phyloP scores from a whole-genome alignment of 2,329 filamentous ascomycete species.

The Stylonectria norvegica region DNA sequence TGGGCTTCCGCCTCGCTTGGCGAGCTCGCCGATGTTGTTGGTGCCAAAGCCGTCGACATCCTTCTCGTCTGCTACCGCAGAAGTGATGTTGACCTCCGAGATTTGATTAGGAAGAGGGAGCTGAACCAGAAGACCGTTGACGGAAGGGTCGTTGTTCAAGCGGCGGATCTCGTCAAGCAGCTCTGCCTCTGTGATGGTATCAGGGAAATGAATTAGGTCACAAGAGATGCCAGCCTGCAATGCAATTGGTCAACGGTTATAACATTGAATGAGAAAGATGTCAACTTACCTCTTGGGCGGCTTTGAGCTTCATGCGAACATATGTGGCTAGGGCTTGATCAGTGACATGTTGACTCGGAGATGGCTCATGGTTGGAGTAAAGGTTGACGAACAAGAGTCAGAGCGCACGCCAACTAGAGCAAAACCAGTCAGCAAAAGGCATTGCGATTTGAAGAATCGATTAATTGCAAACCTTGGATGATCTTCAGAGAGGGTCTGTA shows the following conservation, averaged over 20 bases:
- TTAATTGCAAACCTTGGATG: slow-evolving; percentile 69
- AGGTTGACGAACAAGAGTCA: slow-evolving; percentile 67
- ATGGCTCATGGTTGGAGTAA: slow-evolving; percentile 18
- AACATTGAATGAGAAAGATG: neutral
- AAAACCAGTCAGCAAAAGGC: slow-evolving; percentile 21
- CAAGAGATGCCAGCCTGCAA: slow-evolving; percentile 83
- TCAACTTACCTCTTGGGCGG: slow-evolving; percentile 73
- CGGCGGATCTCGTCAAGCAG: slow-evolving; percentile 76
- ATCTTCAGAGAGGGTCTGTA: slow-evolving; percentile 91
- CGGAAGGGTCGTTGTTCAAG: slow-evolving; percentile 79
- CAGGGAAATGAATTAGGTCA: slow-evolving; percentile 78
- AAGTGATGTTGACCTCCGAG: slow-evolving; percentile 86
- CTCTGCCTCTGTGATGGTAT: slow-evolving; percentile 77
- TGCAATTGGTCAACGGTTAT: neutral
- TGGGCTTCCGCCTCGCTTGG: slow-evolving; percentile 87
- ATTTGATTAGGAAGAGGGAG: slow-evolving; percentile 85
- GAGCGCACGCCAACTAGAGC: slow-evolving; percentile 79
- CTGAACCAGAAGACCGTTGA: slow-evolving; percentile 94
- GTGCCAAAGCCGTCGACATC: slow-evolving; percentile 97
- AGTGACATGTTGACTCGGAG: slow-evolving; percentile 11
- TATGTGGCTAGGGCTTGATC: slow-evolving; percentile 67
- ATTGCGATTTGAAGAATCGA: slow-evolving; percentile 6
- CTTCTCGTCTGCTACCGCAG: slow-evolving; percentile 86
- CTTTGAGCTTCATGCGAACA: slow-evolving; percentile 99
- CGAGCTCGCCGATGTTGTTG: slow-evolving; percentile 91